These are phyloP conservation scores for Suillus bovinus DNA, from an alignment of 768 basidiomycete genomes.

Conservation along the genomic window DNA sequence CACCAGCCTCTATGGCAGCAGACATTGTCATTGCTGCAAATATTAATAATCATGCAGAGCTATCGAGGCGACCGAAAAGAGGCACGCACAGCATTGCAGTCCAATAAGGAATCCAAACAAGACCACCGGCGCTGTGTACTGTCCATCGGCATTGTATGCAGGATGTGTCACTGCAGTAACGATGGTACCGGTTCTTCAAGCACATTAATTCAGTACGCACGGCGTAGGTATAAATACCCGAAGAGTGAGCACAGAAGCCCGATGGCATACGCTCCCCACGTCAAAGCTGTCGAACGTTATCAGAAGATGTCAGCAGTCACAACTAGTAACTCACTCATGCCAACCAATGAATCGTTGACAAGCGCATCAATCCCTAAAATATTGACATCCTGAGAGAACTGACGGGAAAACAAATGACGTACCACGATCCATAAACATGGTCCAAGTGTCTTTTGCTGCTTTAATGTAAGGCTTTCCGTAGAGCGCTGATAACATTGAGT, in stretches of 20 bases:
- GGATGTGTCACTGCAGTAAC: constrained; percentile 61
- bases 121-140: constrained; percentile 77
- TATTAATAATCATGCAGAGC: not conserved
- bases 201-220: constrained; percentile 39
- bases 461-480: constrained; percentile 83
- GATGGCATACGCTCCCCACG: constrained; percentile 78
- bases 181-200: not conserved
- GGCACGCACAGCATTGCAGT: constrained; percentile 60
- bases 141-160: constrained; percentile 68
- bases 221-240: constrained; percentile 72
- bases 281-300: constrained; percentile 48
- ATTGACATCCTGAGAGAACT: not conserved
- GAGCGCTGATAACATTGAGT: constrained; percentile 45
- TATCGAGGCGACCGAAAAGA: constrained; percentile 3
- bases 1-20: constrained; percentile 80
- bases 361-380: constrained; percentile 63
- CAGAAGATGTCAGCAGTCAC: constrained; percentile 5
- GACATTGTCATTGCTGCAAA: constrained; percentile 61
- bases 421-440: constrained; percentile 71
- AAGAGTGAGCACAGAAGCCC: constrained; percentile 76
- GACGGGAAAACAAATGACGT: not conserved
- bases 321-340: constrained; percentile 55
- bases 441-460: constrained; percentile 86
- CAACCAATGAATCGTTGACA: constrained; percentile 80
- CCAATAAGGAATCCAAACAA: constrained; percentile 84